These are phyloP conservation scores for Pharnaceum exiguum DNA, from an alignment of 148 eudicot species.

Conservation along the genomic window DNA sequence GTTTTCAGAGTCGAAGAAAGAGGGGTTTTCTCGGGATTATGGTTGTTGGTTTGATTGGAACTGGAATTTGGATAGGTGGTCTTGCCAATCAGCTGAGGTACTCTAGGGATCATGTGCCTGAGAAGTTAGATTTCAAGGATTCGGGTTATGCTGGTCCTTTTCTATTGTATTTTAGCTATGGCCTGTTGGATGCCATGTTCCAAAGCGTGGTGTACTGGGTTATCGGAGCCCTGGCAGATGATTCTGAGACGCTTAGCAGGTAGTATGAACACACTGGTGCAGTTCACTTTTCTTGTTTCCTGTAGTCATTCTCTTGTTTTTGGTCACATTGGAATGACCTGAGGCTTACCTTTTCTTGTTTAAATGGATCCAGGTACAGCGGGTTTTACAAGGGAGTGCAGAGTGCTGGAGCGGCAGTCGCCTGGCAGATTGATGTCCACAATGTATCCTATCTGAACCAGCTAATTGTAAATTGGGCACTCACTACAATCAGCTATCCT, in stretches of 20 bases:
- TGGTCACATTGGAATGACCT: not conserved
- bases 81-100: constrained; percentile 68
- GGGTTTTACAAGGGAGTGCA: constrained; percentile 97
- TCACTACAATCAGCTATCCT: constrained; percentile 78
- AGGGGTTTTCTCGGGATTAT: constrained; percentile 68
- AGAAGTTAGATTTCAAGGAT: constrained; percentile 70
- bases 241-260: constrained; percentile 94
- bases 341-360: not conserved
- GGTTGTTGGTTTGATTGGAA: constrained; percentile 64
- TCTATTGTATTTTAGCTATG: constrained; percentile 72
- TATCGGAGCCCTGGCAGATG: constrained; percentile 83
- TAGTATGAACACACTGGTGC: constrained; percentile 10
- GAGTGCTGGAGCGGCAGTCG: constrained; percentile 92
- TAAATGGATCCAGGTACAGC: constrained; percentile 51
- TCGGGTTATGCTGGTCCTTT: constrained; percentile 92
- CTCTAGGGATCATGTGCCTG: constrained; percentile 26
- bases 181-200: constrained; percentile 89
- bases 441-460: constrained; percentile 54
- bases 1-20: constrained; percentile 65
- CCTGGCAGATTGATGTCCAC: constrained; percentile 90
- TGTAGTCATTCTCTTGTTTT: not conserved
- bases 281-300: not conserved
- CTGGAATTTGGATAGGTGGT: constrained; percentile 90
- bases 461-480: constrained; percentile 63
- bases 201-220: constrained; percentile 98